Evolutionary conservation across 768 basidiomycete genomes (phyloP), one percentile per base, ranked within the genome.

Genomic region (Tricholomella constricta): DNA sequence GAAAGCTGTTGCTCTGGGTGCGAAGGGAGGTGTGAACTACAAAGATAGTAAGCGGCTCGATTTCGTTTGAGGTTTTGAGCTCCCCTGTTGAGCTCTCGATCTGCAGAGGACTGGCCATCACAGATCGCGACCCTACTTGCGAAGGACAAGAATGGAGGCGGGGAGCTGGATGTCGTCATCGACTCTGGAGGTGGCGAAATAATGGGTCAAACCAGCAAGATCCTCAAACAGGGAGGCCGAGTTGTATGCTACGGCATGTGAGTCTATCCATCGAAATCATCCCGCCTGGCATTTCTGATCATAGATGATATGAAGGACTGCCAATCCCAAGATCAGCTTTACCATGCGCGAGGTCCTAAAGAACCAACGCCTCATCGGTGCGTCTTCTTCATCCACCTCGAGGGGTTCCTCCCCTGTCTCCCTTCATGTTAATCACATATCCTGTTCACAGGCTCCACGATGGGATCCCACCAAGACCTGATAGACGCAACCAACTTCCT

Each of bases 391-490:
- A 32, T 19, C 17, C 17, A 10, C 17, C 45, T 19, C 46, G 29
- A 31, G 11, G 25, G 17, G 17, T 25, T 40, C 31, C 9, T 32
- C 31, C 31, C 31, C 31, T 32, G 25, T 42, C 23, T 45, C 35
- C 20, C 38, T 23, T 45, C 27, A 38, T 52, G 38, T 25, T n/a
- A 23, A 43, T 27, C 44, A n/a, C 43, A 40, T 12, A 31, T 29
- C 26, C 27, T n/a, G 2, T 41, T 36, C 37, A 27, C 52, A 91
- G 91, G 90, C 31, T 89, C 89, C 1, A 91, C 86, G 23, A 91
- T 94, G 90, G 91, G 90, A 15, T 91, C 90, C 7, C 81, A 78
- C 59, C 76, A 81, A 49, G 91, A 94, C 69, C 76, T 94, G 52
- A 66, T 78, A 47, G 82, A 84, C 27, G 90, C 89, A 19, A 90